These are phyloP conservation scores for Paecilomyces formosus DNA, from an alignment of 2,329 filamentous ascomycete species.

Conservation along the genomic window DNA sequence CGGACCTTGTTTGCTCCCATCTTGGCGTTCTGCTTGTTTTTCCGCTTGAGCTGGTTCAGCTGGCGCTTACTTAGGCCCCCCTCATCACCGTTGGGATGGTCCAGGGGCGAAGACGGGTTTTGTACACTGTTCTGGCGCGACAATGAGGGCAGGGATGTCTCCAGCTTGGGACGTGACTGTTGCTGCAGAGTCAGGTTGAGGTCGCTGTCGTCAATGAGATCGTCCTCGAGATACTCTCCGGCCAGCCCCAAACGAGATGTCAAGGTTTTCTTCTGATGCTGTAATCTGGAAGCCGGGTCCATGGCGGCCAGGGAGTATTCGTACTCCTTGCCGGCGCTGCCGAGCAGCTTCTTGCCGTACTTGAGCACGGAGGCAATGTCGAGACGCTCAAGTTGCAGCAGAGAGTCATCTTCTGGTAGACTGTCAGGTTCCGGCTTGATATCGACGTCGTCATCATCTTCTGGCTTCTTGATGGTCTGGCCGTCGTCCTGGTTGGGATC, in stretches of 20 bases:
- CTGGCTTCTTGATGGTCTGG: constrained; percentile 36
- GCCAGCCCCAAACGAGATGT: constrained; percentile 73
- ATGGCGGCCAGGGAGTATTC: constrained; percentile 78
- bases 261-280: constrained; percentile 84
- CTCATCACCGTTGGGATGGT: constrained; percentile 53
- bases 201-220: constrained; percentile 62
- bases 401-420: constrained; percentile 42
- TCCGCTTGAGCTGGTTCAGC: constrained; percentile 88
- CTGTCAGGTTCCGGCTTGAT: constrained; percentile 28
- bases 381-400: constrained; percentile 65
- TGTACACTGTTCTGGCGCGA: constrained; percentile 38
- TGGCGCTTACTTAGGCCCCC: constrained; percentile 80
- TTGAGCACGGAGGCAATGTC: constrained; percentile 74
- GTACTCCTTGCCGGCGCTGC: constrained; percentile 71
- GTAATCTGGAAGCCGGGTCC: constrained; percentile 71
- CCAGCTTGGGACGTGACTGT: constrained; percentile 39
- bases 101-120: constrained; percentile 38
- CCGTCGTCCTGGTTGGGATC: constrained; percentile 78
- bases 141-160: constrained; percentile 41
- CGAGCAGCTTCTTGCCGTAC: constrained; percentile 74
- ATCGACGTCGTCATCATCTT: constrained; percentile 45
- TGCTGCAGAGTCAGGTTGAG: constrained; percentile 41
- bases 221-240: constrained; percentile 78
- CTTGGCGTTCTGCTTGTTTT: constrained; percentile 83
- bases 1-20: constrained; percentile 83